A percentile compares a stretch with the other conserved stretches of the same genome.
Evolutionary conservation across 768 basidiomycete genomes (phyloP).

Genomic region (Plicaturopsis crispa): DNA sequence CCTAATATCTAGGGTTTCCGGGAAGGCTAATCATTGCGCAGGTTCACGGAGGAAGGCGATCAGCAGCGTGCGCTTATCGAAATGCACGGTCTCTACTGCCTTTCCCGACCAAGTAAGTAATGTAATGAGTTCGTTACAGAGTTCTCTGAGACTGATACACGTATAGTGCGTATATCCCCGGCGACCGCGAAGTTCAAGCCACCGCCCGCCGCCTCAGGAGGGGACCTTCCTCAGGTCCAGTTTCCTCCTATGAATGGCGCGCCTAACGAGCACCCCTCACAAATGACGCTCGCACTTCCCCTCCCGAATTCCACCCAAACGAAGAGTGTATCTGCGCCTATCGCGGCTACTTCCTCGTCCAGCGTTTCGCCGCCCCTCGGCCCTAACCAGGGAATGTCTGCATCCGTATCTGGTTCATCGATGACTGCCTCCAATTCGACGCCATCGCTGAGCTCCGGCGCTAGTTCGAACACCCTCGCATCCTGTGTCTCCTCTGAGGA

Average conservation of each 20-base stretch:
- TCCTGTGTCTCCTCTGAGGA: constrained; percentile 49
- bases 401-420: constrained; percentile 39
- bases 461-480: constrained; percentile 41
- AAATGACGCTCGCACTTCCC: constrained; percentile 43
- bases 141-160: too few relatives aligned
- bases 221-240: constrained; percentile 40
- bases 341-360: constrained; percentile 33
- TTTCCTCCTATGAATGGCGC: constrained; percentile 25
- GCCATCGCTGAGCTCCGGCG: constrained; percentile 43
- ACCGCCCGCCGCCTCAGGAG: constrained; percentile 30
- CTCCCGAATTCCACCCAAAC: constrained; percentile 35
- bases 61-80: constrained; percentile 85
- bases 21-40: constrained; percentile 20
- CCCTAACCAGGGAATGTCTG: not conserved
- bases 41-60: constrained; percentile 84
- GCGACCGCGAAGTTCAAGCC: constrained; percentile 85
- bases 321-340: constrained; percentile 67
- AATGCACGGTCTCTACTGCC: constrained; percentile 88
- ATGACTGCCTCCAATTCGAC: constrained; percentile 44
- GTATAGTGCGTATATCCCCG: constrained; percentile 91
- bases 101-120: constrained; percentile 77
- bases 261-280: constrained; percentile 24
- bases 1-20: constrained; percentile 4
- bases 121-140: too few relatives aligned
- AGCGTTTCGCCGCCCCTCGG: constrained; percentile 1